Evolutionary conservation across 805 yeast genomes (phyloP).

Genomic region (Jamesozyma rosinii): DNA sequence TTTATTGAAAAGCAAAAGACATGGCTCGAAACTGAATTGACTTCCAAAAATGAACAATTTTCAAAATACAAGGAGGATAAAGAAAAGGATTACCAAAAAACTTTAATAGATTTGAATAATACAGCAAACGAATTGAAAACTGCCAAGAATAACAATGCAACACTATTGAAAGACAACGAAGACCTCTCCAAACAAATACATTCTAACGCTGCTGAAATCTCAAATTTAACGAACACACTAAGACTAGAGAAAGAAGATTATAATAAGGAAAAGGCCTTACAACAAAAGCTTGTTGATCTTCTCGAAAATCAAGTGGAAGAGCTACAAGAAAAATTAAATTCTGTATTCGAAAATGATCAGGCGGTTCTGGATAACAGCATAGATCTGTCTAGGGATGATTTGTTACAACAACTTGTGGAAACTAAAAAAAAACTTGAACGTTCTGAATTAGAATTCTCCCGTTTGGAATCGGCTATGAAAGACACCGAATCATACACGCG

Average conservation of each 20-base stretch:
- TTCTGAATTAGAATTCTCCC: conserved; percentile 26
- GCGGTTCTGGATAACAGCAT: conserved; percentile 14
- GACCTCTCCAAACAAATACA: conserved; percentile 35
- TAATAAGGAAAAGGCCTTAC: conserved; percentile 48
- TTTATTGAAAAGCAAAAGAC: conserved; percentile 34
- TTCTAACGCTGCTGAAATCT: conserved; percentile 36
- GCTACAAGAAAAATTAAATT: conserved; percentile 15
- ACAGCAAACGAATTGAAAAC: conserved; percentile 7
- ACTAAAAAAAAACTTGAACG: conserved; percentile 16
- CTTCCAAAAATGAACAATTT: conserved; percentile 28
- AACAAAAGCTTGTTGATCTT: conserved; percentile 36
- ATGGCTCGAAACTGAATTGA: conserved; percentile 35
- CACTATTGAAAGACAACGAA: conserved; percentile 30
- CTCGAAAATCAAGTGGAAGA: conserved; percentile 34
- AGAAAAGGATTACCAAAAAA: conserved; percentile 48
- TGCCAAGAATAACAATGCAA: conserved; percentile 18
- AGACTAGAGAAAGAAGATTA: conserved; percentile 40
- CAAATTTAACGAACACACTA: conserved; percentile 38
- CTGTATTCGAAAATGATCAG: conserved; percentile 9
- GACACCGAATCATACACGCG: conserved; percentile 24
- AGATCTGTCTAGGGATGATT: conserved; percentile 20
- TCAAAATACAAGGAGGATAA: conserved; percentile 21
- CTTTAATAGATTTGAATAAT: conserved; percentile 51
- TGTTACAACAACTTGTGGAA: neutral
- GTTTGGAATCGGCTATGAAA: conserved; percentile 38